A percentile compares a stretch with the other conserved stretches of the same genome.
phyloP scores from a whole-genome alignment of 202 grass and related monocot genomes.

The Schoenoplectus tabernaemontani region DNA sequence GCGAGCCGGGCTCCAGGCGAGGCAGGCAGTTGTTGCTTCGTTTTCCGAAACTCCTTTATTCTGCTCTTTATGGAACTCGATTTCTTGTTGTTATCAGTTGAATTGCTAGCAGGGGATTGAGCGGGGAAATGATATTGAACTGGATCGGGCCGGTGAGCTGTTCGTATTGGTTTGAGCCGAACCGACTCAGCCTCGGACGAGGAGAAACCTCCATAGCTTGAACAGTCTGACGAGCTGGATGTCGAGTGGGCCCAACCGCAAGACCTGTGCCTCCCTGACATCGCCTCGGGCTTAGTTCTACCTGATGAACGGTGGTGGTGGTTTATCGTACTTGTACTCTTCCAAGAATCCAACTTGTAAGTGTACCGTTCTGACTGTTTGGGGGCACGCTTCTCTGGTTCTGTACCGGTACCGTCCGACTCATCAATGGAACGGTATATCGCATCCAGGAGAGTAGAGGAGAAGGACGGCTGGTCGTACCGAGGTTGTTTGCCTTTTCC shows the following conservation, averaged over 20 bases:
- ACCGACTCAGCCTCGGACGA: constrained; percentile 84
- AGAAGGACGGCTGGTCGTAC: constrained; percentile 71
- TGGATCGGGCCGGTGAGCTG: neutral
- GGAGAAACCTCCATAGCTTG: constrained; percentile 91
- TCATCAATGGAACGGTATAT: constrained; percentile 97
- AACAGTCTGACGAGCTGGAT: constrained; percentile 92
- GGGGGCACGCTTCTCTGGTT: neutral
- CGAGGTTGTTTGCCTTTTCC: constrained; percentile 30
- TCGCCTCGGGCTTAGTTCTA: neutral
- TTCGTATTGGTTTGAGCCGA: constrained; percentile 64
- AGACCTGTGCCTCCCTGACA: constrained; percentile 18
- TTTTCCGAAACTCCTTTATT: constrained; percentile 61
- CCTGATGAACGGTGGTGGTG: constrained; percentile 2
- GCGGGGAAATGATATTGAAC: neutral
- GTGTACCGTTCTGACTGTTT: constrained; percentile 36
- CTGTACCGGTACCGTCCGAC: constrained; percentile 11
- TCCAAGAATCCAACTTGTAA: constrained; percentile 34
- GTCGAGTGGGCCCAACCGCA: constrained; percentile 35
- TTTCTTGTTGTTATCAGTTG: constrained; percentile 49
- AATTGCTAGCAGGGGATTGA: neutral
- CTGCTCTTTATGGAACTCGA: constrained; percentile 56
- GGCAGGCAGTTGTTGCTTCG: constrained; percentile 38
- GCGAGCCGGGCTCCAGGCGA: constrained; percentile 70
- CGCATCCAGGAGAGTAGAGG: constrained; percentile 80
- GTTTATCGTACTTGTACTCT: constrained; percentile 27